These are phyloP conservation scores for Suhomyces kunorum DNA, from an alignment of 1,139 yeast genomes.

Conservation along the genomic window DNA sequence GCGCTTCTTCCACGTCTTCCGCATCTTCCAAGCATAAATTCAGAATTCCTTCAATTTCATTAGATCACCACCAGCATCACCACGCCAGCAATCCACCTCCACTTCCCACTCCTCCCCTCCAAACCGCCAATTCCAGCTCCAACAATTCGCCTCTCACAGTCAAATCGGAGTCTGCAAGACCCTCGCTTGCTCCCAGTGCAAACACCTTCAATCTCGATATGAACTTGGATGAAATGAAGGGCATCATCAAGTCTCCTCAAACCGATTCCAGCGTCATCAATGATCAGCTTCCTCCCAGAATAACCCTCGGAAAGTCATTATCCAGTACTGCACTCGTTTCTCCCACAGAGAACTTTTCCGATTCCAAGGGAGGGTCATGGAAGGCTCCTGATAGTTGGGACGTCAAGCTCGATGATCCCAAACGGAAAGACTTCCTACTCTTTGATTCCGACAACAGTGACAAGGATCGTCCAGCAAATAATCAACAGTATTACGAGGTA, in stretches of 20 bases:
- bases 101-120: conserved; percentile 11
- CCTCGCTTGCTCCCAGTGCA: conserved; percentile 5
- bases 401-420: conserved; percentile 45
- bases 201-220: conserved; percentile 44
- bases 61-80: conserved; percentile 26
- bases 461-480: conserved; percentile 16
- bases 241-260: conserved; percentile 44
- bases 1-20: conserved; percentile 23
- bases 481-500: conserved; percentile 13
- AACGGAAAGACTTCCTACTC: conserved; percentile 11
- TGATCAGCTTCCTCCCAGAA: conserved; percentile 1
- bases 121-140: neutral
- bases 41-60: conserved; percentile 38
- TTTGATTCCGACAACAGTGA: conserved; percentile 25
- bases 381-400: conserved; percentile 83
- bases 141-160: conserved; percentile 5
- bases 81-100: conserved; percentile 10
- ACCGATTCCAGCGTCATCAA: conserved; percentile 1
- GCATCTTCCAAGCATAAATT: conserved; percentile 35
- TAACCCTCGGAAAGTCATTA: conserved; percentile 11
- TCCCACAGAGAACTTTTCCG: conserved; percentile 6
- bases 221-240: conserved; percentile 53
- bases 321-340: conserved; percentile 9
- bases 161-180: conserved; percentile 7
- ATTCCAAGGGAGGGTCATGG: conserved; percentile 40